Evolutionary conservation across 2,329 filamentous ascomycete genomes (phyloP), one percentile per base, ranked within the genome.

Genomic region (Leptodontidium sp.): DNA sequence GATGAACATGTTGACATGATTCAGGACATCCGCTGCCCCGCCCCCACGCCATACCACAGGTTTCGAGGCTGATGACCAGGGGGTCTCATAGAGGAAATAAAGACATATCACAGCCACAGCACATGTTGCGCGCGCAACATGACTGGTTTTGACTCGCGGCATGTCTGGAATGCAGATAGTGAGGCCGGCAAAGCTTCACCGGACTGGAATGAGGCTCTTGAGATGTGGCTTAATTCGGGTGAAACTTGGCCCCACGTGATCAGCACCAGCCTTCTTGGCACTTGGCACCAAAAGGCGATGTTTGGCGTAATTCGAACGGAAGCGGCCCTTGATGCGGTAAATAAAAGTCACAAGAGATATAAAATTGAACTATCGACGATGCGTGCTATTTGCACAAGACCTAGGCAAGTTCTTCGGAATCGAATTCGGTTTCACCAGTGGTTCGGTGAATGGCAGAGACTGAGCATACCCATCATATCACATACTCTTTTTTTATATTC

Each of bases 1-100:
- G 65, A 87, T 87, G 5, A 87, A 79, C 15, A 84, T 85, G 72
- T 87, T 77, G 45, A 83, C 77, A 69, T 78, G 79, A 53, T 80
- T 72, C 21, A 83, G 67, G 2, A 62, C 45, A 49, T 72, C 71
- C 21, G 1, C 24, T 8, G 38, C 58, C 24, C 58, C 58, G 26
- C 38, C 58, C 40, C 58, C 58, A 45, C 43, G 58, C 58, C 58
- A 61, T 11, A 47, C 58, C 58, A 14, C 58, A 61, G 58, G 14
- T n/a, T 47, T 47, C 8, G 40, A 47, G 8, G 58, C 12, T 4
- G 58, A 47, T 1, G 40, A 61, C 38, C 58, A 45, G 40, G 58
- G 58, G 40, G 26, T 45, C 3, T 17, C 15, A 26, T 47, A 61
- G 40, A 61, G 38, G 40, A 45, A 61, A 47, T 61, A 61, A 2